phyloP scores from a whole-genome alignment of 1,284 basidiomycete species.

The Volvariella surrecta region DNA sequence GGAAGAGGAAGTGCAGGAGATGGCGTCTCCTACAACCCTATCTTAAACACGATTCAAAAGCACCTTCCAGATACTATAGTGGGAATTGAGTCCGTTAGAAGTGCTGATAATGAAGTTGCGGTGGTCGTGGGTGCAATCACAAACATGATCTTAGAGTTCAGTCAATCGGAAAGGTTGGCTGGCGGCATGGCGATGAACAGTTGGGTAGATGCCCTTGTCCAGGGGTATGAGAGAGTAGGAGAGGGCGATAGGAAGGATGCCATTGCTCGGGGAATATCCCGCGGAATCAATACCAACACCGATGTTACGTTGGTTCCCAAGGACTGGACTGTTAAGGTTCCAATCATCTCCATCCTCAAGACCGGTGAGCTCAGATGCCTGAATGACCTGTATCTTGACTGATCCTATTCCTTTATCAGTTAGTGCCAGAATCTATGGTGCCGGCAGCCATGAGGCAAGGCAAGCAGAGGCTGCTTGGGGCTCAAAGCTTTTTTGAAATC shows the following conservation, averaged over 20 bases:
- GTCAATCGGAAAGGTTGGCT: conserved; percentile 43
- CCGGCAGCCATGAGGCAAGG: conserved; percentile 37
- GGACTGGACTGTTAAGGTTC: conserved; percentile 40
- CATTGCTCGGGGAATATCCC: conserved; percentile 36
- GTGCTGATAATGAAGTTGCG: conserved; percentile 33
- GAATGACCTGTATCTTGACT: conserved; percentile 10
- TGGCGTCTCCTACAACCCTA: conserved; percentile 34
- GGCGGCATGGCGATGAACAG: conserved; percentile 44
- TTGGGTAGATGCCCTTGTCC: conserved; percentile 37
- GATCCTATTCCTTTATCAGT: conserved; percentile 22
- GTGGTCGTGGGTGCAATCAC: conserved; percentile 40
- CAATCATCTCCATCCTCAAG: conserved; percentile 41
- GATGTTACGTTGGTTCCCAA: conserved; percentile 38
- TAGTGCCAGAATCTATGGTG: conserved; percentile 35
- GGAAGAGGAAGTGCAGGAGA: conserved; percentile 36
- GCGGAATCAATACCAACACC: conserved; percentile 36
- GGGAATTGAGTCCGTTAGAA: conserved; percentile 33
- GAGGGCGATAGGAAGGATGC: conserved; percentile 24
- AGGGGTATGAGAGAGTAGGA: conserved; percentile 23
- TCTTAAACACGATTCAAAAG: conserved; percentile 34
- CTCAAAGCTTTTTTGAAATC: conserved; percentile 34
- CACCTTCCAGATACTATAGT: conserved; percentile 35
- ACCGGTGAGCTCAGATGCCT: conserved; percentile 24
- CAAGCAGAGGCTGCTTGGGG: conserved; percentile 39
- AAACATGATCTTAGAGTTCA: conserved; percentile 42